These are phyloP conservation scores for Hymenoscyphus scutula DNA, from an alignment of 2,329 filamentous ascomycete genomes.

Conservation along the genomic window DNA sequence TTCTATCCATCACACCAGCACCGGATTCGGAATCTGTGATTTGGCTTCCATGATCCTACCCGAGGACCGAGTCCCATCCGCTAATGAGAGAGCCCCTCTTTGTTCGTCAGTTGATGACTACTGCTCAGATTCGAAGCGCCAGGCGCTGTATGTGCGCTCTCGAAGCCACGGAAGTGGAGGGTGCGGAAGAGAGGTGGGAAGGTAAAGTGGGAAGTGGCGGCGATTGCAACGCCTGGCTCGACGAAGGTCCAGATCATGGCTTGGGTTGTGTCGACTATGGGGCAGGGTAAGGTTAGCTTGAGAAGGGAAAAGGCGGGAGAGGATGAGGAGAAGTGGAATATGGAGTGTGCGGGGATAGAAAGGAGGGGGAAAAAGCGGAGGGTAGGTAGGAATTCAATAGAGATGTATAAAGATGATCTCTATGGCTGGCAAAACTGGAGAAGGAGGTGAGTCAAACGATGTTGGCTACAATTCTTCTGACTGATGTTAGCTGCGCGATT, in stretches of 20 bases:
- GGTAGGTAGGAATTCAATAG: not conserved
- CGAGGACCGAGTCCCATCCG: no score
- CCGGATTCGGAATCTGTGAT: not conserved
- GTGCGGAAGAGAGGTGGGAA: conserved; percentile 51
- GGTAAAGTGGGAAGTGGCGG: conserved; percentile 53
- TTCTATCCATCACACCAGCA: not conserved
- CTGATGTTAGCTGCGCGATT: not conserved
- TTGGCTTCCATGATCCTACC: not conserved
- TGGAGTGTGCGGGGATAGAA: no score
- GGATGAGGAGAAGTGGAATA: no score
- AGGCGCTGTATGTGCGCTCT: not conserved
- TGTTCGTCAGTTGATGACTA: no score
- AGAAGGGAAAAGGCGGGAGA: no score
- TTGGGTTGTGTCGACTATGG: conserved; percentile 43
- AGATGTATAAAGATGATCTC: not conserved
- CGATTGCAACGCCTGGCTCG: conserved; percentile 54
- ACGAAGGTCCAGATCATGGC: conserved; percentile 57
- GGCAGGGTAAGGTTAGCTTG: not conserved
- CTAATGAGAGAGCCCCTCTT: not conserved
- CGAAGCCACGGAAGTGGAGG: conserved; percentile 4
- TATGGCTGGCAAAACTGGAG: not conserved
- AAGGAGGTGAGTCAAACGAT: not conserved
- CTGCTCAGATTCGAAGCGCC: not conserved
- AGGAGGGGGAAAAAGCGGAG: not conserved
- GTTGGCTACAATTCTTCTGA: not conserved